Percentiles rank a stretch among this genome's conserved stretches.
Evolutionary conservation across 345 rosid genomes (phyloP).

Genomic region (Acer saccharum): DNA sequence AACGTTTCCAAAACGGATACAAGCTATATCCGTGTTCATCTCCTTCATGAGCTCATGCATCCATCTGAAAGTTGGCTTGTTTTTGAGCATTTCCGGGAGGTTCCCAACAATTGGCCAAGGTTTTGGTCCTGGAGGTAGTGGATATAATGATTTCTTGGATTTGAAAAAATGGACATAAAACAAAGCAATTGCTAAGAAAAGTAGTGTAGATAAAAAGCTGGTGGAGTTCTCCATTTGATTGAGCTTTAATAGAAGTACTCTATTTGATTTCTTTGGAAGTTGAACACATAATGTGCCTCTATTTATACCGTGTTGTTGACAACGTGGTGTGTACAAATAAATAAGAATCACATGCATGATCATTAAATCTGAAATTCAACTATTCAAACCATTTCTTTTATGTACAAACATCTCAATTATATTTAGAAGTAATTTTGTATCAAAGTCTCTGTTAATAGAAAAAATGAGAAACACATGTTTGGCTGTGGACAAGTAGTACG

Average conservation of each 20-base stretch:
- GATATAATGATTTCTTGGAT: not conserved
- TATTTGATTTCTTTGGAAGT: too few relatives aligned
- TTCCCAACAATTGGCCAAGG: conserved; percentile 48
- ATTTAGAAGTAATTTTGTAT: too few relatives aligned
- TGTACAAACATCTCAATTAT: too few relatives aligned
- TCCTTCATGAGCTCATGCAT: conserved; percentile 40
- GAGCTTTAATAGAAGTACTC: not conserved
- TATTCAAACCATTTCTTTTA: too few relatives aligned
- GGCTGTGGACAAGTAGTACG: too few relatives aligned
- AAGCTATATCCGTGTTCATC: conserved; percentile 40
- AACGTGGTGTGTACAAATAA: too few relatives aligned
- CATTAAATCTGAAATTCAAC: too few relatives aligned
- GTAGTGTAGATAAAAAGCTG: not conserved
- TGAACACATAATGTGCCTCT: too few relatives aligned
- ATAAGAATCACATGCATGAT: too few relatives aligned
- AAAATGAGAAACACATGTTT: too few relatives aligned
- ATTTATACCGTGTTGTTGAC: too few relatives aligned
- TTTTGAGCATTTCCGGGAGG: conserved; percentile 32
- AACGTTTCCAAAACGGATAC: conserved; percentile 38
- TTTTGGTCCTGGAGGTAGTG: conserved; percentile 31
- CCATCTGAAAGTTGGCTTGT: conserved; percentile 43
- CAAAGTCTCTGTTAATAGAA: too few relatives aligned
- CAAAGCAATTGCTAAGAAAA: not conserved
- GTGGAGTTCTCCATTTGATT: not conserved
- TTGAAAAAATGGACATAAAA: not conserved